Base-by-base conservation (phyloP, 495 filamentous ascomycete genomes). In the Bacidia gigantensis region DNA sequence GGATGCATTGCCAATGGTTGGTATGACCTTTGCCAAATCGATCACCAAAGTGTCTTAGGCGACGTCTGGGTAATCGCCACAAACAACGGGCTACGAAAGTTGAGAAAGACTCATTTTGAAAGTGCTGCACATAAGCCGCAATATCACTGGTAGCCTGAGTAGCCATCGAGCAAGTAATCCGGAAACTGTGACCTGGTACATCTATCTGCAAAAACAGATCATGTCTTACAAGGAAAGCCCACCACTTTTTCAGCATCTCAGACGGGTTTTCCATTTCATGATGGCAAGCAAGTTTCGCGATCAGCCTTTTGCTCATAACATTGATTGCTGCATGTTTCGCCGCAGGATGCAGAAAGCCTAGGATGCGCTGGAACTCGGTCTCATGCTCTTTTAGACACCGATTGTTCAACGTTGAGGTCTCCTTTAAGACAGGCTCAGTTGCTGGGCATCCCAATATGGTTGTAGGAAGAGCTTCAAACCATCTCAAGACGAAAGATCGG, bases 31-130 rank as follows among this genome's bases (percentile, higher is more conserved):
- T 22, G 14, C 14, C 5, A 44, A 9, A 9, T 17, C 9, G 17
- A 5, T 5, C 12, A 22, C 5, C 17, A 18, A 18, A 44, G 14
- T 17, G 5, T 9, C 20, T 22, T 9, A 44, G 41, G 20, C 5
- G 9, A 9, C 9, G 5, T n/a, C 20, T 7, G 17, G 41, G 20
- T 9, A 9, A 9, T 5, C 20, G 14, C 20, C 47, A 39, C 44
- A 50, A 57, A 22, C 47, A 42, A 18, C 26, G 47, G 17, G 55
- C 45, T 3, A 58, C 26, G 38, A 58, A 58, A 11, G 18, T 12
- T 11, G 47, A 51, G 20, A 18, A 50, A 1, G 54, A 11, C n/a
- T 14, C 25, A n/a, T 51, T 41, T 39, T 44, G n/a, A 1, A 49
- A n/a, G 40, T 55, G 52, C n/a, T 11, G 47, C 32, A 55, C 18